Percentiles rank a stretch among this genome's conserved stretches.
Evolutionary conservation across 495 filamentous ascomycete genomes (phyloP).

Genomic region (Umbilicaria muhlenbergii): DNA sequence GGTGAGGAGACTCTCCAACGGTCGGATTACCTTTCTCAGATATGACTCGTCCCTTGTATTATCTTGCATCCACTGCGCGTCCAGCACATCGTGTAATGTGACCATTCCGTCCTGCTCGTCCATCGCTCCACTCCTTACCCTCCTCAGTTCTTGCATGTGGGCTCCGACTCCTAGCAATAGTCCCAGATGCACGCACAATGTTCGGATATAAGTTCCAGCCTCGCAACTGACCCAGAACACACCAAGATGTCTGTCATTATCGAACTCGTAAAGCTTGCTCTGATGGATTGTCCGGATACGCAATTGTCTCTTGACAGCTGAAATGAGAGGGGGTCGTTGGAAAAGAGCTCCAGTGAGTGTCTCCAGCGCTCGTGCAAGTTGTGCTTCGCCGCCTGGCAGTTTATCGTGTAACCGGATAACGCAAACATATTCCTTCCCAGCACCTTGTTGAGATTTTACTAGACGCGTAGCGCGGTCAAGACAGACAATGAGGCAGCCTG

Average conservation of each 20-base stretch:
- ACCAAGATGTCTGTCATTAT: conserved; percentile 92
- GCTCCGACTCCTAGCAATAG: conserved; percentile 85
- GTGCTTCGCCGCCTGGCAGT: conserved; percentile 75
- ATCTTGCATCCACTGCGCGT: conserved; percentile 87
- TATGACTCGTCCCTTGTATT: conserved; percentile 81
- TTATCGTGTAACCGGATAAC: conserved; percentile 87
- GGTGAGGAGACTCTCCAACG: conserved; percentile 78
- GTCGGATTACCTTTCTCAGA: conserved; percentile 74
- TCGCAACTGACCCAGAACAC: conserved; percentile 99
- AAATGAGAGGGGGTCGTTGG: conserved; percentile 93
- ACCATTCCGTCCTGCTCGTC: conserved; percentile 75
- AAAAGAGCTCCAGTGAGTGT: conserved; percentile 91
- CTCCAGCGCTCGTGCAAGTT: conserved; percentile 81
- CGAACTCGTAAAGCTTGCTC: conserved; percentile 89
- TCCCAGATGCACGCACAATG: conserved; percentile 90
- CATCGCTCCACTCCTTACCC: conserved; percentile 91
- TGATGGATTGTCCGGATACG: conserved; percentile 95
- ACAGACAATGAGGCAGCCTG: conserved; percentile 89
- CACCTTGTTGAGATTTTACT: conserved; percentile 96
- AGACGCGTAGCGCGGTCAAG: conserved; percentile 90
- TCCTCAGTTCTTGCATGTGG: conserved; percentile 95
- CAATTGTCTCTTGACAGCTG: conserved; percentile 93
- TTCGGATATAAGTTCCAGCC: conserved; percentile 96
- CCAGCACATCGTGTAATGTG: conserved; percentile 87
- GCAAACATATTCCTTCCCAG: conserved; percentile 80